phyloP scores from a whole-genome alignment of 495 filamentous ascomycete genomes.

The Penicillium desertorum region DNA sequence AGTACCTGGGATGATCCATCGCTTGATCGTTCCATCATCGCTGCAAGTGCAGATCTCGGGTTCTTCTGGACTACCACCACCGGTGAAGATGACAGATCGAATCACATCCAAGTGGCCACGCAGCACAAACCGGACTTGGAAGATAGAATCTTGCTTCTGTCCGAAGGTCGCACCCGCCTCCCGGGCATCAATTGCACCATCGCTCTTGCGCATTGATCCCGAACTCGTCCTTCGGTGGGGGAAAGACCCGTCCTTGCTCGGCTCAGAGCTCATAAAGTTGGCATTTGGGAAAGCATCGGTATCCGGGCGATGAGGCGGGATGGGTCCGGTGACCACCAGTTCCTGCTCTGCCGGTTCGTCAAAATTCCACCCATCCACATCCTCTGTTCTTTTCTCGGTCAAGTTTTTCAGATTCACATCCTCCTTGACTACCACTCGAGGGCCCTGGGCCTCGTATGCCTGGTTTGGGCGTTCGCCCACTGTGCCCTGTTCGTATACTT shows the following conservation, averaged over 20 bases:
- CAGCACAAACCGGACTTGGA: slow-evolving; percentile 90
- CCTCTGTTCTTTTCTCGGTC: slow-evolving; percentile 44
- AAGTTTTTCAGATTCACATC: slow-evolving; percentile 30
- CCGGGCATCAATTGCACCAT: slow-evolving; percentile 49
- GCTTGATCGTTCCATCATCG: slow-evolving; percentile 92
- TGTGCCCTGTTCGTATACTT: slow-evolving; percentile 38
- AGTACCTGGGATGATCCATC: slow-evolving; percentile 87
- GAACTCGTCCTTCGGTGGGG: slow-evolving; percentile 84
- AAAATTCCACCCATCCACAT: slow-evolving; percentile 89
- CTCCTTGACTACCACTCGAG: slow-evolving; percentile 44
- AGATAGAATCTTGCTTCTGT: slow-evolving; percentile 62
- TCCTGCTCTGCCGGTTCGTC: slow-evolving; percentile 59
- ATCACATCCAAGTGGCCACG: slow-evolving; percentile 93
- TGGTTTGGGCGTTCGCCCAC: slow-evolving; percentile 60
- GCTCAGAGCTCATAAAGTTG: slow-evolving; percentile 72
- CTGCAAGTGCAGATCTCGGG: slow-evolving; percentile 96
- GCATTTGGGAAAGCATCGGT: slow-evolving; percentile 83
- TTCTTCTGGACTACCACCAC: slow-evolving; percentile 88
- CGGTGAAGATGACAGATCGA: slow-evolving; percentile 90
- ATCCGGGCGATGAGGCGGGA: slow-evolving; percentile 67
- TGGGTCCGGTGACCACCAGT: slow-evolving; percentile 46
- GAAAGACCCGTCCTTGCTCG: slow-evolving; percentile 60
- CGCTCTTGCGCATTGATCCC: slow-evolving; percentile 61
- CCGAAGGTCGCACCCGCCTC: slow-evolving; percentile 36
- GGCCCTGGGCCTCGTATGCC: slow-evolving; percentile 55